Conservation (phyloP, 441 rosid genomes). For the Gossypium davidsonii region DNA sequence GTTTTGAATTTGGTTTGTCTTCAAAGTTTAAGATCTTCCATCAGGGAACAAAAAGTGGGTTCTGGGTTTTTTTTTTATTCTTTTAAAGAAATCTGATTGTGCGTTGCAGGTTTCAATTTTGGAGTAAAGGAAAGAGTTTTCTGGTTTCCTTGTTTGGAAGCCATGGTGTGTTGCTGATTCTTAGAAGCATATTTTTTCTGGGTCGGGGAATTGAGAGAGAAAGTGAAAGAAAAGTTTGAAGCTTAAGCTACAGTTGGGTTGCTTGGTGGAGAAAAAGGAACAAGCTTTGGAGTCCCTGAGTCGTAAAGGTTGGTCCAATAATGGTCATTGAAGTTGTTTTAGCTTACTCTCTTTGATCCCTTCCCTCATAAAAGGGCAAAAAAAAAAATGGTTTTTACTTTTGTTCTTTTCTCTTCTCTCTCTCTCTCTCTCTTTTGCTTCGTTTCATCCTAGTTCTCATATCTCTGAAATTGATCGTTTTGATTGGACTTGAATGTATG, state of each 20-base stretch:
- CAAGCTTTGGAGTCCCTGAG: conserved; percentile 28
- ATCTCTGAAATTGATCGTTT: not conserved
- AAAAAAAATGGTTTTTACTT: conserved; percentile 12
- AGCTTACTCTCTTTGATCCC: conserved; percentile 24
- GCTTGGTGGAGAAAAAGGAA: conserved; percentile 36
- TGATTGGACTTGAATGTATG: conserved; percentile 13
- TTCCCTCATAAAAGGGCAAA: conserved; percentile 5
- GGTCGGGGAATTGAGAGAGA: conserved; percentile 12
- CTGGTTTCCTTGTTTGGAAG: not conserved
- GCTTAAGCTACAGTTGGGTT: conserved; percentile 33
- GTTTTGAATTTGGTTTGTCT: conserved; percentile 12
- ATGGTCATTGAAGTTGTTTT: conserved; percentile 27
- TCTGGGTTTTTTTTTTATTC: conserved; percentile 23
- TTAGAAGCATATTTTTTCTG: conserved; percentile 21
- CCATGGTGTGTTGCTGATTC: conserved; percentile 10
- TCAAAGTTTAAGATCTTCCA: not conserved
- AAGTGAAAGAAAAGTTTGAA: conserved; percentile 25
- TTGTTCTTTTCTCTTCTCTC: not conserved
- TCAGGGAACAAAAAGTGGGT: conserved; percentile 12
- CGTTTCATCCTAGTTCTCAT: not conserved
- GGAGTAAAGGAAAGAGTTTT: not conserved
- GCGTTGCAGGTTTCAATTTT: conserved; percentile 23
- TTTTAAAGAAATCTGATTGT: conserved; percentile 14
- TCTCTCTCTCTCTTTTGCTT: too few species aligned
- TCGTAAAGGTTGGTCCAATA: conserved; percentile 40